phyloP scores from a whole-genome alignment of 331 rosid genomes.

The Quercus tomentella region DNA sequence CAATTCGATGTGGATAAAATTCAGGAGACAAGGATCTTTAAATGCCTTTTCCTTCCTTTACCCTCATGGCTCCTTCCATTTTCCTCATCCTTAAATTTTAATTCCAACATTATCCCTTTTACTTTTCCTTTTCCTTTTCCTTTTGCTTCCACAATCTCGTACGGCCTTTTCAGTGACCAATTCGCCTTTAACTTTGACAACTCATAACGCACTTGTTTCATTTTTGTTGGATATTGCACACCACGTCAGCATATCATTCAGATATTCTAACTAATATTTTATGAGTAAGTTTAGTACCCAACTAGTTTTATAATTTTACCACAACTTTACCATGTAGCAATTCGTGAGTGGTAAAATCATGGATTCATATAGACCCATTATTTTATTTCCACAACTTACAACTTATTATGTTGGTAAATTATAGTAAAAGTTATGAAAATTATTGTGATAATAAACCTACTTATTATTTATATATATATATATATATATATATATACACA shows the following conservation, averaged over 20 bases:
- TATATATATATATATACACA: rapidly evolving
- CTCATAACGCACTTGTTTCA: constrained; percentile 2
- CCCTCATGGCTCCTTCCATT: neutral
- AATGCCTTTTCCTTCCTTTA: neutral
- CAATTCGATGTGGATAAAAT: constrained; percentile 15
- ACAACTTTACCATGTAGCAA: rapidly evolving
- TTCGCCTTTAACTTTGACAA: neutral
- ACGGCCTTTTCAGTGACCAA: constrained; percentile 8
- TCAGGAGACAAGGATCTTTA: neutral
- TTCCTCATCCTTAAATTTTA: neutral
- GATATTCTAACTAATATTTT: too few relatives aligned
- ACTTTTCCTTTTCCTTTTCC: constrained; percentile 20
- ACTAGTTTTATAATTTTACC: too few relatives aligned
- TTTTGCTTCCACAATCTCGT: neutral
- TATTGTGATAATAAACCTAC: too few relatives aligned
- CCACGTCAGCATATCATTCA: neutral
- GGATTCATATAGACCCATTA: rapidly evolving
- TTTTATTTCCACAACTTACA: too few relatives aligned
- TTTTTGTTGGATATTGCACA: neutral
- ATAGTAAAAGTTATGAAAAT: rapidly evolving
- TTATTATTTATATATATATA: rapidly evolving
- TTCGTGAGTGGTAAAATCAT: rapidly evolving
- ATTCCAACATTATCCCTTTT: neutral
- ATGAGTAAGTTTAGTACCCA: too few relatives aligned
- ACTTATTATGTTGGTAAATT: rapidly evolving